A percentile compares a stretch with the other conserved stretches of the same genome.
Evolutionary conservation across 2,329 filamentous ascomycete genomes (phyloP).

Genomic region (Colletotrichum acutatum): DNA sequence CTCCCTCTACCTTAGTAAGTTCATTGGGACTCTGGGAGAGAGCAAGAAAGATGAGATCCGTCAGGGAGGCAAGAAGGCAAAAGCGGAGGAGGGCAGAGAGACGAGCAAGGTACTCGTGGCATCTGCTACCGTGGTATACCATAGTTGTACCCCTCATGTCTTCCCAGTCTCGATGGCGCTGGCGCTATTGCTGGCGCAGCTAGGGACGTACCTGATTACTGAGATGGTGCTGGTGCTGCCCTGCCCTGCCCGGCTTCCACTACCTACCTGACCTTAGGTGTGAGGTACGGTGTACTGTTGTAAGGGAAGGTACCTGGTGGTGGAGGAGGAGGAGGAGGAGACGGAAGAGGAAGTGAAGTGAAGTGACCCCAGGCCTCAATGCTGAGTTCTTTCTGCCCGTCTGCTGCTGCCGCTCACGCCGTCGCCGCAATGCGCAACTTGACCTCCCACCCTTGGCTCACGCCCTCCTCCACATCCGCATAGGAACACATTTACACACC

Average conservation of each 20-base stretch:
- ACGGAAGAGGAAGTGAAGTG: too few relatives aligned
- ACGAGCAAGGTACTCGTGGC: neutral
- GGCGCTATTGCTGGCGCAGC: neutral
- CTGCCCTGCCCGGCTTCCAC: too few relatives aligned
- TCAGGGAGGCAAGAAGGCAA: neutral
- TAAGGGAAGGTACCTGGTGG: neutral
- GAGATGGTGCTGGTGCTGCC: neutral
- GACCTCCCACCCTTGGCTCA: slow-evolving; percentile 33
- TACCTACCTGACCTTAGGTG: too few relatives aligned
- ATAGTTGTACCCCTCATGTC: neutral
- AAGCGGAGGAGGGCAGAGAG: neutral
- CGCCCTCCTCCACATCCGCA: slow-evolving; percentile 21
- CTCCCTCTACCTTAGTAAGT: neutral
- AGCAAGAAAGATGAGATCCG: neutral
- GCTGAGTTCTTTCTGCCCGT: neutral
- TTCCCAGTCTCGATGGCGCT: neutral
- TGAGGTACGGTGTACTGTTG: too few relatives aligned
- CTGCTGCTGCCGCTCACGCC: slow-evolving; percentile 28
- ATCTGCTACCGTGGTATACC: too few relatives aligned
- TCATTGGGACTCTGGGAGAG: neutral
- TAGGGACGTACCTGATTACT: neutral
- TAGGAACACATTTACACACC: neutral
- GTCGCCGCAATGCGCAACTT: slow-evolving; percentile 33
- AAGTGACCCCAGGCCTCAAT: neutral
- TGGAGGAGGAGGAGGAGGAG: too few relatives aligned